phyloP scores from a whole-genome alignment of 257 asterid species.

The Capsicum rhomboideum region DNA sequence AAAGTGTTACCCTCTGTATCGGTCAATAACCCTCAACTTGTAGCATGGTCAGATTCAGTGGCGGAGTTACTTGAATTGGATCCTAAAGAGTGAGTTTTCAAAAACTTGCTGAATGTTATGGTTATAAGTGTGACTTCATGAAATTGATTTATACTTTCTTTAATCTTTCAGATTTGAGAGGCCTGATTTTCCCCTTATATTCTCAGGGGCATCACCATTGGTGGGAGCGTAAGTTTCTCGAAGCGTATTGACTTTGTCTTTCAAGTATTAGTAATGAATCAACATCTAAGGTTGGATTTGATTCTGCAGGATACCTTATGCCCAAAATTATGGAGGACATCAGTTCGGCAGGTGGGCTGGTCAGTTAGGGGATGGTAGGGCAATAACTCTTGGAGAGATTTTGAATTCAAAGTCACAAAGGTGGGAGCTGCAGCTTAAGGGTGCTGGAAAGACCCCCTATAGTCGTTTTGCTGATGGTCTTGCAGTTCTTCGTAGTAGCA shows the following conservation, averaged over 20 bases:
- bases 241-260: neutral
- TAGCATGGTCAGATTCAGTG: conserved; percentile 82
- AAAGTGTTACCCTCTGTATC: conserved; percentile 77
- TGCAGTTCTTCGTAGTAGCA: conserved; percentile 92
- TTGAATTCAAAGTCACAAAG: conserved; percentile 61
- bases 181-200: conserved; percentile 65
- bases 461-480: conserved; percentile 99
- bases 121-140: neutral
- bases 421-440: conserved; percentile 98
- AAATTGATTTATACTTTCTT: conserved; percentile 10
- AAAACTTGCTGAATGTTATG: neutral
- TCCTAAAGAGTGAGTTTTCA: conserved; percentile 61
- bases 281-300: neutral
- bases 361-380: conserved; percentile 97
- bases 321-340: conserved; percentile 99
- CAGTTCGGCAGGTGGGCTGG: conserved; percentile 99
- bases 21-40: conserved; percentile 88
- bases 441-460: conserved; percentile 94
- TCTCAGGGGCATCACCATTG: conserved; percentile 70
- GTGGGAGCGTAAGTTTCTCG: conserved; percentile 60
- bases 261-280: neutral
- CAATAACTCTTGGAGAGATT: conserved; percentile 85
- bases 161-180: conserved; percentile 65
- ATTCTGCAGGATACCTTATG: conserved; percentile 52
- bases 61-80: conserved; percentile 75